A percentile compares a stretch with the other conserved stretches of the same genome.
These are phyloP conservation scores for Hypholoma sublateritium DNA, from an alignment of 768 basidiomycete species.

Conservation along the genomic window DNA sequence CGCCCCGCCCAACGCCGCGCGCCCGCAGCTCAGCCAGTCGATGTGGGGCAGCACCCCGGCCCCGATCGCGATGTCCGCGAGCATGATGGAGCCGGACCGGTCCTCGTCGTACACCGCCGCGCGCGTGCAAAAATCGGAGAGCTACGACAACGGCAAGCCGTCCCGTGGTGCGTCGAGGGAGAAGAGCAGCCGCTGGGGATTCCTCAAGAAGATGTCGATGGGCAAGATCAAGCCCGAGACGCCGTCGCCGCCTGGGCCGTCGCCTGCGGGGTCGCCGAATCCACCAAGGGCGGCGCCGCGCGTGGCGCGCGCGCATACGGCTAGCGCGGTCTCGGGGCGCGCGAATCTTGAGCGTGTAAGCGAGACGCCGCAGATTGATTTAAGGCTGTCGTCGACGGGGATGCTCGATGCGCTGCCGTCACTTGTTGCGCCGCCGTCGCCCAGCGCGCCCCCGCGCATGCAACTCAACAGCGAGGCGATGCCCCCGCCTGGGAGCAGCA, in stretches of 20 bases:
- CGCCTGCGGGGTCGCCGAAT: conserved; percentile 32
- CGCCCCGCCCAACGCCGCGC: conserved; percentile 32
- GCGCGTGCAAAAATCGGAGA: conserved; percentile 9
- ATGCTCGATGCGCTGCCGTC: conserved; percentile 49
- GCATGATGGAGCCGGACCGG: conserved; percentile 4
- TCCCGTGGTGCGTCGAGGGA: conserved; percentile 35
- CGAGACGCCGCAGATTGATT: conserved; percentile 61
- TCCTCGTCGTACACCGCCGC: conserved; percentile 18
- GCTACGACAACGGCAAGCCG: conserved; percentile 22
- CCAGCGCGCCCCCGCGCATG: conserved; percentile 14
- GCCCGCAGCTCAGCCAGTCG: conserved; percentile 43
- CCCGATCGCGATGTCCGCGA: background rate
- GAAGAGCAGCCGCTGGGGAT: conserved; percentile 85
- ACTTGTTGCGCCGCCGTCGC: conserved; percentile 27
- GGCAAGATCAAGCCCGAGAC: conserved; percentile 79
- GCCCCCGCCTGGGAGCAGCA: background rate
- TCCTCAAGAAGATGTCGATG: conserved; percentile 99
- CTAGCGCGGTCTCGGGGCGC: background rate
- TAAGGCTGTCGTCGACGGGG: conserved; percentile 73
- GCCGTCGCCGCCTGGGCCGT: conserved; percentile 35
- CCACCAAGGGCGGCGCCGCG: conserved; percentile 24
- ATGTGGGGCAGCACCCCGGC: conserved; percentile 30
- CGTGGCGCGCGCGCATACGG: conserved; percentile 29
- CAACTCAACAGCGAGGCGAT: background rate
- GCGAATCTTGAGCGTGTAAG: conserved; percentile 29